Evolutionary conservation across 1,139 yeast genomes (phyloP).

Genomic region (Torulaspora globosa): DNA sequence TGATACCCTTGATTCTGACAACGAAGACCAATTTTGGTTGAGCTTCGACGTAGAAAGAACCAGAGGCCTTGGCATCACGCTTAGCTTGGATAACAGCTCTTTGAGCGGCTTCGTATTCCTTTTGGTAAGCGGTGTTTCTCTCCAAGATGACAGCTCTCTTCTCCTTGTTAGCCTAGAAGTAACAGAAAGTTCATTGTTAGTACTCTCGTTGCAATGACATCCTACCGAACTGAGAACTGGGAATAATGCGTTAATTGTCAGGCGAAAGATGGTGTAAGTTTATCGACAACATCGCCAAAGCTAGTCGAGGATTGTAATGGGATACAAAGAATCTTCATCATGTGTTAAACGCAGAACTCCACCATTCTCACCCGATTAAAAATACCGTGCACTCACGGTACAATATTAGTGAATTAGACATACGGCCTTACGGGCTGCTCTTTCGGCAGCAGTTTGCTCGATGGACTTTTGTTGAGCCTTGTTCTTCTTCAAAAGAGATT

Average conservation of each 20-base stretch:
- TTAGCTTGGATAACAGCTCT: conserved; percentile 87
- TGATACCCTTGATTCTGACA: conserved; percentile 99
- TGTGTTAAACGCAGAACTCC: conserved; percentile 5
- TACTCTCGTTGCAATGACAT: conserved; percentile 7
- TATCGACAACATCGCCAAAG: conserved; percentile 81
- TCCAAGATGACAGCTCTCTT: conserved; percentile 94
- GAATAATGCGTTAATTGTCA: conserved; percentile 43
- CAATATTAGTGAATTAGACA: conserved; percentile 41
- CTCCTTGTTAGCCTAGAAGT: conserved; percentile 66
- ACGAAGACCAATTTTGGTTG: conserved; percentile 95
- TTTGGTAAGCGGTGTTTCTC: conserved; percentile 97
- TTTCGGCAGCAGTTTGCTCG: conserved; percentile 84
- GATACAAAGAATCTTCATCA: conserved; percentile 48
- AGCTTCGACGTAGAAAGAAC: conserved; percentile 96
- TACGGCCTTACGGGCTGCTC: conserved; percentile 85
- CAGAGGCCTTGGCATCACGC: conserved; percentile 95
- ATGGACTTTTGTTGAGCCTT: conserved; percentile 85
- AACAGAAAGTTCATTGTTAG: conserved; percentile 20
- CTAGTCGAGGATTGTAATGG: conserved; percentile 65
- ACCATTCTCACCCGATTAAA: neutral
- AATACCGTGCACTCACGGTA: conserved; percentile 12
- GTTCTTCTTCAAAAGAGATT: conserved; percentile 92
- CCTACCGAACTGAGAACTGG: neutral
- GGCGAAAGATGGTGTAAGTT: conserved; percentile 99
- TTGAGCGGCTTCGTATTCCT: conserved; percentile 95